A percentile compares a stretch with the other conserved stretches of the same genome.
These are phyloP conservation scores for Hyaloperonospora arabidopsidis DNA, from an alignment of 352 stramenopile species.

Conservation along the genomic window DNA sequence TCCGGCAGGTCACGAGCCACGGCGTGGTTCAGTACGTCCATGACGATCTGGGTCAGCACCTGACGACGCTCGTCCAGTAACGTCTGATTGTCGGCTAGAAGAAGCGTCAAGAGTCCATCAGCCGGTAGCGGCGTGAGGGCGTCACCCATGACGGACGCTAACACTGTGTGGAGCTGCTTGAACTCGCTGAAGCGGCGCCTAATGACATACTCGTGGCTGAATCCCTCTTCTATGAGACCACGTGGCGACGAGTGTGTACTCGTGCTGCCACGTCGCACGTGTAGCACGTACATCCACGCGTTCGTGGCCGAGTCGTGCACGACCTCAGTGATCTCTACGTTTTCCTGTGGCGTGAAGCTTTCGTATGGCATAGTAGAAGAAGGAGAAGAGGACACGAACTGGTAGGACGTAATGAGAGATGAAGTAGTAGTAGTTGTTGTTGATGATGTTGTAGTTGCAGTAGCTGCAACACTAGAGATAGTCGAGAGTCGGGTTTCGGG, in stretches of 20 bases:
- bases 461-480: no score
- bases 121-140: conserved; percentile 45
- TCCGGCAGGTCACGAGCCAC: conserved; percentile 44
- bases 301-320: conserved; percentile 49
- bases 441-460: no score
- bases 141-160: conserved; percentile 39
- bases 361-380: no score
- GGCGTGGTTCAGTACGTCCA: conserved; percentile 50
- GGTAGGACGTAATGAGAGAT: no score
- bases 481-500: no score
- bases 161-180: conserved; percentile 49
- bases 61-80: conserved; percentile 58
- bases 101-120: conserved; percentile 56
- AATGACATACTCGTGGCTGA: conserved; percentile 46
- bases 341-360: conserved; percentile 53
- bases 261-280: conserved; percentile 34
- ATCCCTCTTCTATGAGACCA: conserved; percentile 28
- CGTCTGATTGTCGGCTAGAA: conserved; percentile 59
- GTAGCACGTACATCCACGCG: conserved; percentile 59
- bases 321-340: conserved; percentile 57
- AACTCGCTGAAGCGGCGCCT: conserved; percentile 64
- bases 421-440: no score
- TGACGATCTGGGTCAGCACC: conserved; percentile 51
- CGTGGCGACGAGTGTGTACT: conserved; percentile 28
- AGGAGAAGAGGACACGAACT: no score